These are phyloP conservation scores for Thuidium tamariscinum DNA, from an alignment of 225 moss, liverwort and hornwort genomes.

Conservation along the genomic window DNA sequence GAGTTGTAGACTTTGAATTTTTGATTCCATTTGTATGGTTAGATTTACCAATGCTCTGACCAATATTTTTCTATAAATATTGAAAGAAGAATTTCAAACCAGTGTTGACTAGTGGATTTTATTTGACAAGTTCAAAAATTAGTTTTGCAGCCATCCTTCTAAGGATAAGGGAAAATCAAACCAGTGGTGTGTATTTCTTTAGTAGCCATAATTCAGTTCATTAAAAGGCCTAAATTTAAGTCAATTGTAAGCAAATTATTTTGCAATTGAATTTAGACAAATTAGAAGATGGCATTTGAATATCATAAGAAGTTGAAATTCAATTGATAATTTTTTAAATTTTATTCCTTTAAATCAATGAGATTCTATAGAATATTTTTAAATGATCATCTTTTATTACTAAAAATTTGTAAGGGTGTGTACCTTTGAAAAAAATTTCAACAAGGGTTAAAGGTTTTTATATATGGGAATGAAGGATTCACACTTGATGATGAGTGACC, in stretches of 20 bases:
- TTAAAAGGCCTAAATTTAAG: too few species aligned
- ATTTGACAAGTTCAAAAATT: background rate
- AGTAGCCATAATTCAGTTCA: fast-evolving
- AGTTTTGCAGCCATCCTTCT: background rate
- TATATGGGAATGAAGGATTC: background rate
- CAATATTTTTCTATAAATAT: too few species aligned
- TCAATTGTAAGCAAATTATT: too few species aligned
- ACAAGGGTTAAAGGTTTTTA: background rate
- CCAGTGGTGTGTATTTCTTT: background rate
- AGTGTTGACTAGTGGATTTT: too few species aligned
- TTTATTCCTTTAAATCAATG: background rate
- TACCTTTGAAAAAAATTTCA: background rate
- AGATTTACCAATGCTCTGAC: too few species aligned
- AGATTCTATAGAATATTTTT: fast-evolving
- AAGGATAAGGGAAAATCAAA: background rate
- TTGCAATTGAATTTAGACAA: background rate
- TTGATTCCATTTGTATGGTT: too few species aligned
- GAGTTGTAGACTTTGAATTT: too few species aligned
- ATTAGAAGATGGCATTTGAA: background rate
- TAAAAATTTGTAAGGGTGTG: fast-evolving
- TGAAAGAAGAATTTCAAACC: too few species aligned
- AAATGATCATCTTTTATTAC: background rate
- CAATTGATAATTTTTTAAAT: background rate
- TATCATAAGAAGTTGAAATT: background rate
- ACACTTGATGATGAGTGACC: background rate